Conservation (phyloP, 257 asterid species). For the Solanum sejunctum region DNA sequence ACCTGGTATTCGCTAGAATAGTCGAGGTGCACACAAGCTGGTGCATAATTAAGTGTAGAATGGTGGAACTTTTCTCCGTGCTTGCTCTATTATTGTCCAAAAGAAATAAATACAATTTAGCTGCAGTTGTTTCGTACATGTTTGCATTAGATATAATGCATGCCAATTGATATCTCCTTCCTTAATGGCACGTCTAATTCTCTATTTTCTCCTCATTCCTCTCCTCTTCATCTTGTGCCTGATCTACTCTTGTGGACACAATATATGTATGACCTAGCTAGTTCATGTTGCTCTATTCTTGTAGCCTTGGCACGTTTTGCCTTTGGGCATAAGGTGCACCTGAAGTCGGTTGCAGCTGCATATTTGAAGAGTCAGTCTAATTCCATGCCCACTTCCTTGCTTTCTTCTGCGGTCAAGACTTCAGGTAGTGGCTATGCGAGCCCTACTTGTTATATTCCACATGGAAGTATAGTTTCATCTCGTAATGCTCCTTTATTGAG, state of each 20-base stretch:
- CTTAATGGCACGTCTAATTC: neutral
- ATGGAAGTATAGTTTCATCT: conserved; percentile 56
- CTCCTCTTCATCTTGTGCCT: neutral
- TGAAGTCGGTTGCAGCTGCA: conserved; percentile 85
- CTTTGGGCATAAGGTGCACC: conserved; percentile 85
- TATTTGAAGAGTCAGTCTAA: conserved; percentile 63
- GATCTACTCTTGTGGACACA: neutral
- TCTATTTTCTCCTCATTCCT: neutral
- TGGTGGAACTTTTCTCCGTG: neutral
- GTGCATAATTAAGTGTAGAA: neutral
- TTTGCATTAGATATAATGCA: neutral
- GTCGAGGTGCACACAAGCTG: neutral
- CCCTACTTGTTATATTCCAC: conserved; percentile 60
- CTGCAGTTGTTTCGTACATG: neutral
- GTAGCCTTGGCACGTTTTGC: conserved; percentile 96
- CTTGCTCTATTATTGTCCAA: neutral
- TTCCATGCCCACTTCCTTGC: conserved; percentile 70
- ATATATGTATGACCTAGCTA: neutral
- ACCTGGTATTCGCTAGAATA: neutral
- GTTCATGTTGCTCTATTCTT: neutral
- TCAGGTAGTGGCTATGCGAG: conserved; percentile 71
- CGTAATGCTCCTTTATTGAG: conserved; percentile 52
- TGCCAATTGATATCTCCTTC: neutral
- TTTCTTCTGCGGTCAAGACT: conserved; percentile 54
- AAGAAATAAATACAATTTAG: neutral